Conservation (phyloP, 2,329 filamentous ascomycete species). For the Gremmenia infestans region DNA sequence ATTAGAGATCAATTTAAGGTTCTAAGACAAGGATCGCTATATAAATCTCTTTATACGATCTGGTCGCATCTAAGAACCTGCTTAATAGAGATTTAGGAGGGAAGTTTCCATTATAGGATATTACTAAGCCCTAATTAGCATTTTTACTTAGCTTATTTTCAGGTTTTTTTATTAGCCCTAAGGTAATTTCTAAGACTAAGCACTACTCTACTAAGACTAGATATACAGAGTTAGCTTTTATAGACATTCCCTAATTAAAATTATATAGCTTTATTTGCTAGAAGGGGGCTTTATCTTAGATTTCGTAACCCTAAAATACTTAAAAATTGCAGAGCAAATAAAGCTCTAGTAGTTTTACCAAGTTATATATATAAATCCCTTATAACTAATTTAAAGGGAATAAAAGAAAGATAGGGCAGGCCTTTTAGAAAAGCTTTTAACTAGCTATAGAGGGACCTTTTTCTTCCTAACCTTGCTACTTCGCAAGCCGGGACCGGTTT, state of each 20-base stretch:
- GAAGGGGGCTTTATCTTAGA: too few species aligned
- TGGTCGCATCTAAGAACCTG: not conserved
- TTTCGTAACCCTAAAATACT: too few species aligned
- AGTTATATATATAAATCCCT: too few species aligned
- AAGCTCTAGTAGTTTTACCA: too few species aligned
- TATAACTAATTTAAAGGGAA: too few species aligned
- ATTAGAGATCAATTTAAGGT: not conserved
- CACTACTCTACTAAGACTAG: not conserved
- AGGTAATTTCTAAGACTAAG: not conserved
- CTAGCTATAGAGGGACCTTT: not conserved
- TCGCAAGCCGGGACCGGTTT: not conserved
- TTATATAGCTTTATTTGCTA: too few species aligned
- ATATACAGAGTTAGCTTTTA: not conserved
- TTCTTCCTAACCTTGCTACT: not conserved
- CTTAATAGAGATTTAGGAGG: too few species aligned
- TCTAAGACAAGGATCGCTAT: not conserved
- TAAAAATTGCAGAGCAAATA: too few species aligned
- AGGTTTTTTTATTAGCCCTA: not conserved
- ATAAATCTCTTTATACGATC: not conserved
- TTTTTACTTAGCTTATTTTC: not conserved
- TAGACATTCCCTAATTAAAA: too few species aligned
- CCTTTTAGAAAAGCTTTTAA: not conserved
- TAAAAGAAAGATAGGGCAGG: not conserved
- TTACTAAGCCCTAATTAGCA: too few species aligned
- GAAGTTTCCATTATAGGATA: too few species aligned